These are phyloP conservation scores for Pseudogymnoascus sp. DNA, from an alignment of 2,329 filamentous ascomycete genomes.

Conservation along the genomic window DNA sequence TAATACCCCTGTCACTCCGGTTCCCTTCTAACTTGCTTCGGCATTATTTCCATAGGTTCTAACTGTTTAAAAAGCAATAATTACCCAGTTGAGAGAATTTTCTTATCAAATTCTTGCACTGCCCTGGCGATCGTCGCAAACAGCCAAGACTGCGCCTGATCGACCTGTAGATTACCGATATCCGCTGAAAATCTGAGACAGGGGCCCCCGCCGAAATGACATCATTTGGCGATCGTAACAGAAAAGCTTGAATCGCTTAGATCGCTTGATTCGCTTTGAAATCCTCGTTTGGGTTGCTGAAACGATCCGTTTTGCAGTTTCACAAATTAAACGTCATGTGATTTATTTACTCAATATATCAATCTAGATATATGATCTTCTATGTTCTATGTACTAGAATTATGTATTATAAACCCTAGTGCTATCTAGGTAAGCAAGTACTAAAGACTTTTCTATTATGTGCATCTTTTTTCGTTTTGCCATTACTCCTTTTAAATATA, in stretches of 20 bases:
- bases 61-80: neutral
- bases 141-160: neutral
- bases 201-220: neutral
- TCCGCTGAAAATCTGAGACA: conserved; percentile 3
- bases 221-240: neutral
- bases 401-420: neutral
- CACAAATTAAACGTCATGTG: neutral
- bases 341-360: neutral
- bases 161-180: neutral
- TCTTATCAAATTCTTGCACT: neutral
- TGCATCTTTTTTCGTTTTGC: too few relatives aligned
- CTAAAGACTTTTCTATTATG: neutral
- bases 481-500: too few relatives aligned
- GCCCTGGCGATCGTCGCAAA: neutral
- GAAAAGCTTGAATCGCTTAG: neutral
- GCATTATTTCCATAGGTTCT: neutral
- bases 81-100: neutral
- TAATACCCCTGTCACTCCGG: neutral
- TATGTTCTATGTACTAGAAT: neutral
- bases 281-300: neutral
- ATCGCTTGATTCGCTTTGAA: neutral
- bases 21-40: neutral
- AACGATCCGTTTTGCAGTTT: neutral
- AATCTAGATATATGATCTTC: neutral
- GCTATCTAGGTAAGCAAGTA: neutral